Conservation (phyloP, 2,329 filamentous ascomycete species). For the Dichotomopilus funicola region DNA sequence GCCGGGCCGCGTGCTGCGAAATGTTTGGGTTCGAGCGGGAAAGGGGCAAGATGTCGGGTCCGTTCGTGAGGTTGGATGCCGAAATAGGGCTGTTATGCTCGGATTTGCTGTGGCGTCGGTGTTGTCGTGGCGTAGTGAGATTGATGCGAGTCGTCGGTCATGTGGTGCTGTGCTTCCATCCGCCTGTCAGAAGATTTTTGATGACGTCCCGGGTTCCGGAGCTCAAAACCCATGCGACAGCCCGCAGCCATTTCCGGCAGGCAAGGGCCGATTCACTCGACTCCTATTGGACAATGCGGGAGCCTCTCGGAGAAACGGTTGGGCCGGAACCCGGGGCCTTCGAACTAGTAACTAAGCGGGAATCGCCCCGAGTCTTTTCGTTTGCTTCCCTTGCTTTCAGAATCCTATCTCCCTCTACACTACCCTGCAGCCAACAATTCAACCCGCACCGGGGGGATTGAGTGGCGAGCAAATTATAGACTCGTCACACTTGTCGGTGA, state of each 20-base stretch:
- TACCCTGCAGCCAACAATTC: too few species aligned
- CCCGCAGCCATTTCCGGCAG: constrained; percentile 13
- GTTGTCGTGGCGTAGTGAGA: not conserved
- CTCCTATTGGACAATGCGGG: constrained; percentile 9
- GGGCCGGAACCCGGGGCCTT: not conserved
- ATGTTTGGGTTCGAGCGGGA: too few species aligned
- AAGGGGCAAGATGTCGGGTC: too few species aligned
- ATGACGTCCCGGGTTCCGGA: constrained; percentile 15
- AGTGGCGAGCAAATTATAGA: too few species aligned
- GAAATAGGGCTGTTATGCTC: too few species aligned
- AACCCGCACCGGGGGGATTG: too few species aligned
- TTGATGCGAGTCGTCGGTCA: not conserved
- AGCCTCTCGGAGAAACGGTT: not conserved
- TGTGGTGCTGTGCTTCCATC: constrained; percentile 13
- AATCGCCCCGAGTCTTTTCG: not conserved
- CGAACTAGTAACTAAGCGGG: not conserved
- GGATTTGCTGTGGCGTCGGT: too few species aligned
- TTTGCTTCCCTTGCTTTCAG: too few species aligned
- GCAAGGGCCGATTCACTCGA: not conserved
- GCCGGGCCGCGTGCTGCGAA: too few species aligned
- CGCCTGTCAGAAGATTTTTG: constrained; percentile 10
- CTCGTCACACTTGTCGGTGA: too few species aligned
- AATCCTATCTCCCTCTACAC: too few species aligned
- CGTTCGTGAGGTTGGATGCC: too few species aligned
- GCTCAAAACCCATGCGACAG: constrained; percentile 6